A percentile compares a stretch with the other conserved stretches of the same genome.
Conservation (phyloP, 495 filamentous ascomycete genomes). For the Talaromyces proteolyticus region DNA sequence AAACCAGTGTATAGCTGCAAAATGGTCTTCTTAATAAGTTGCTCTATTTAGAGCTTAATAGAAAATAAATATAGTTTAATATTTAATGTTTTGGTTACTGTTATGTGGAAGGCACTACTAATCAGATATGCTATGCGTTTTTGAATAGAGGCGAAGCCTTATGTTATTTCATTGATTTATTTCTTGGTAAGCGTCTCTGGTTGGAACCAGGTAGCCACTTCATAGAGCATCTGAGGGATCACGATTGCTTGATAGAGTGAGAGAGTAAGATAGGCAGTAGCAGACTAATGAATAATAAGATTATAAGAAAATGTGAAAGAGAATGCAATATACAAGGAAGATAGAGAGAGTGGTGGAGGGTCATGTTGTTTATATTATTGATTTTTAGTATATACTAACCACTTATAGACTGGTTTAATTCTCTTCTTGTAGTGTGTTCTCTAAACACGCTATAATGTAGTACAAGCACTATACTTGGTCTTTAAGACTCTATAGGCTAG, state of each 20-base stretch:
- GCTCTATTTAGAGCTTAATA: constrained; percentile 9
- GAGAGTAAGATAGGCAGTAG: no score
- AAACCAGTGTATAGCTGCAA: constrained; percentile 7
- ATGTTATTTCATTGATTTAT: neutral
- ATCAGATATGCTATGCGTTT: constrained; percentile 5
- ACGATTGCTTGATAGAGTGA: constrained; percentile 16
- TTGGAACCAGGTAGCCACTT: constrained; percentile 1
- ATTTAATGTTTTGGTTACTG: constrained; percentile 7
- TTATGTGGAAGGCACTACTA: constrained; percentile 8
- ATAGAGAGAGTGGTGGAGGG: no score
- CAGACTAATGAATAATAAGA: no score
- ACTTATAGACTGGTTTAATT: no score
- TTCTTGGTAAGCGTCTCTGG: neutral
- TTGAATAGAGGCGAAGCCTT: constrained; percentile 1
- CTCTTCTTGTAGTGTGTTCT: no score
- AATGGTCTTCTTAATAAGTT: constrained; percentile 8
- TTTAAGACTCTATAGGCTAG: no score
- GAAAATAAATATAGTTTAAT: constrained; percentile 3
- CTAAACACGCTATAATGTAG: no score
- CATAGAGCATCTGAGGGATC: constrained; percentile 13
- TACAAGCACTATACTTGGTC: no score
- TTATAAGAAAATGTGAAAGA: no score
- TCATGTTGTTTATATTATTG: no score
- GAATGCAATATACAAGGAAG: no score
- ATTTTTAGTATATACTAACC: no score